Evolutionary conservation across 2,329 filamentous ascomycete genomes (phyloP), one percentile per base, ranked within the genome.

Genomic region (Byssochlamys sp.): DNA sequence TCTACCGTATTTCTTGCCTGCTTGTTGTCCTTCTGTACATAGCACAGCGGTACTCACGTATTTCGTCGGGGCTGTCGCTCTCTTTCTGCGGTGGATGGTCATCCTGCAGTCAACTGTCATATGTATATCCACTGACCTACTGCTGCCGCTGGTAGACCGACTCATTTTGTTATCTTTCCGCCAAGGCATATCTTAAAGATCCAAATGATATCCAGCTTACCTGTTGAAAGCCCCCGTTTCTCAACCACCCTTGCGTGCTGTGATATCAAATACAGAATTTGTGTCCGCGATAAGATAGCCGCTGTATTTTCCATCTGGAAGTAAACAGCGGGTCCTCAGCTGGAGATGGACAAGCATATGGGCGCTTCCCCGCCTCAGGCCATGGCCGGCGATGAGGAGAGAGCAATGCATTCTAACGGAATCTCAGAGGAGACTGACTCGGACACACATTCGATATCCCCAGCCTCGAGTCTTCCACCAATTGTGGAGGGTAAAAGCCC

Each of bases 401-500:
- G 39, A 24, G 14, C 4, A 14, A 14, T 24, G 39, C n/a, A 19
- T 10, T 7, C 7, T n/a, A 19, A 45, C 5, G 39, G 19, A n/a
- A 45, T 1, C 14, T 7, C 39, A 45, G 39, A 51, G 49, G 48
- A 35, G 14, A 55, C 58, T 14, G 58, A 65, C 7, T 48, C 60
- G 49, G 62, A 64, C 33, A 31, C 53, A n/a, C 57, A 65, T 12
- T 62, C 60, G 9, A 56, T 57, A 52, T 68, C 64, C 29, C 57
- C 39, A 39, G 27, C 35, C 33, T 62, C 63, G 50, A 57, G 57
- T 55, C 59, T 67, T 39, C 58, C 57, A 11, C 53, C 53, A 1
- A 62, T 63, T 26, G 62, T 64, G 33, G 62, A 66, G 14, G 68
- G 66, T 50, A 55, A 64, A 19, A 27, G 58, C 51, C 57, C 55